phyloP scores from a whole-genome alignment of 306 rosid genomes.

The Albizia julibrissin region DNA sequence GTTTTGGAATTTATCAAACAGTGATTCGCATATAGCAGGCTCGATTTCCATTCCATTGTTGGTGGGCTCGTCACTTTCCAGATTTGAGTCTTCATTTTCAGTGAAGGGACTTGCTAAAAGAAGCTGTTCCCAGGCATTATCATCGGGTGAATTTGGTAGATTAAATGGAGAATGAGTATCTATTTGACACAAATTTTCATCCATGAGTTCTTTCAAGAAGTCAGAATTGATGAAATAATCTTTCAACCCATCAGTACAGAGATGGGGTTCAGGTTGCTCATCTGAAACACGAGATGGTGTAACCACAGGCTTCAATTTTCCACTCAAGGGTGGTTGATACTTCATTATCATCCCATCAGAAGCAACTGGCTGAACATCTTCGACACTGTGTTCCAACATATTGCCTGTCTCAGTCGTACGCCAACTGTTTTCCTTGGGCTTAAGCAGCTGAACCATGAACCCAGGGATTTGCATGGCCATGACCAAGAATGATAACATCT shows the following conservation, averaged over 20 bases:
- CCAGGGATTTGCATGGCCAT: conserved; percentile 95
- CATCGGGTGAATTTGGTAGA: conserved; percentile 67
- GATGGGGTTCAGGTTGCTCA: conserved; percentile 45
- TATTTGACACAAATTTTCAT: conserved; percentile 60
- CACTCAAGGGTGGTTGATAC: conserved; percentile 65
- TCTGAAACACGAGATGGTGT: conserved; percentile 36
- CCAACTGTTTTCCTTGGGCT: conserved; percentile 89
- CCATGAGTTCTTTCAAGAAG: conserved; percentile 77
- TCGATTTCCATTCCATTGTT: conserved; percentile 59
- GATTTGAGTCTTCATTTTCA: conserved; percentile 47
- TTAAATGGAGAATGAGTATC: conserved; percentile 61
- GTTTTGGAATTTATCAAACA: conserved; percentile 36
- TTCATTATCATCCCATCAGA: conserved; percentile 64
- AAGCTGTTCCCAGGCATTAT: conserved; percentile 71
- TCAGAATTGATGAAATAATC: conserved; percentile 69
- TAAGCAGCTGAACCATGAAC: conserved; percentile 71
- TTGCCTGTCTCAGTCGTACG: conserved; percentile 54
- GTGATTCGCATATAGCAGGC: conserved; percentile 29
- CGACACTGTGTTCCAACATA: conserved; percentile 46
- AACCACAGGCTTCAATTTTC: conserved; percentile 40
- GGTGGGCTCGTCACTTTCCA: conserved; percentile 36
- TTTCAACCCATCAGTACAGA: conserved; percentile 52
- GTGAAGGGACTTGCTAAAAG: conserved; percentile 55
- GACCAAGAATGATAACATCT: conserved; percentile 91
- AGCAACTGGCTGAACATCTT: conserved; percentile 43